phyloP scores from a whole-genome alignment of 192 early-diverging fungal genomes.

The Dispira simplex region DNA sequence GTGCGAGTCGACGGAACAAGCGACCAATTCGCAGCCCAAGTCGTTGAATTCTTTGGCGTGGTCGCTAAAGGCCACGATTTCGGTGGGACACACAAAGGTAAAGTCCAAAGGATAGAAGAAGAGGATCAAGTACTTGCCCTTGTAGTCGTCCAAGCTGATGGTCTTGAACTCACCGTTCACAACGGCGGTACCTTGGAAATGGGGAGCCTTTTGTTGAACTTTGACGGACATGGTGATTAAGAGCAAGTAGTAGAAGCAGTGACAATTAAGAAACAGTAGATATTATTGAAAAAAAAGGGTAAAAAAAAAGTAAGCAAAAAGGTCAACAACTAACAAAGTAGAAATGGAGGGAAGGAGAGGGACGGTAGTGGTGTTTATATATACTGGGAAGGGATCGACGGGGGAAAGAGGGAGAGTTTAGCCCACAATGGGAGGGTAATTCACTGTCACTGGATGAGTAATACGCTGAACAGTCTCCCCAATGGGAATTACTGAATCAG shows the following conservation, averaged over 20 bases:
- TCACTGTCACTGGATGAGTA: too few relatives aligned
- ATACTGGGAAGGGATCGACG: too few relatives aligned
- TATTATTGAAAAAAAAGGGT: background rate
- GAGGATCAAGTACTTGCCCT: slow-evolving; percentile 58
- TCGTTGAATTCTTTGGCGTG: slow-evolving; percentile 66
- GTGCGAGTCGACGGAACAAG: slow-evolving; percentile 57
- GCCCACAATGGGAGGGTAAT: too few relatives aligned
- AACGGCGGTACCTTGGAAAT: slow-evolving; percentile 47
- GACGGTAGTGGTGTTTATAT: too few relatives aligned
- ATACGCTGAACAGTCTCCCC: too few relatives aligned
- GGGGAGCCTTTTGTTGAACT: slow-evolving; percentile 28
- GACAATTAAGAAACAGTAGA: background rate
- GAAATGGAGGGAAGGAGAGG: too few relatives aligned
- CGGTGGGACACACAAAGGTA: slow-evolving; percentile 86
- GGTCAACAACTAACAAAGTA: too few relatives aligned
- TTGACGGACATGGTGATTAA: slow-evolving; percentile 13
- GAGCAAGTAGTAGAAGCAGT: background rate
- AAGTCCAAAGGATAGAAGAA: slow-evolving; percentile 92
- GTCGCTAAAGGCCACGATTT: slow-evolving; percentile 86
- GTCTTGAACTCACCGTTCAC: slow-evolving; percentile 50
- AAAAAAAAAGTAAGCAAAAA: too few relatives aligned
- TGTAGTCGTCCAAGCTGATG: slow-evolving; percentile 46
- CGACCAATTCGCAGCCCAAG: slow-evolving; percentile 59
- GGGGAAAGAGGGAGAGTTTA: too few relatives aligned
- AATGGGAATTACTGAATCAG: too few relatives aligned